Base-by-base conservation (phyloP, 768 basidiomycete genomes). In the Strobilomyces confusus region DNA sequence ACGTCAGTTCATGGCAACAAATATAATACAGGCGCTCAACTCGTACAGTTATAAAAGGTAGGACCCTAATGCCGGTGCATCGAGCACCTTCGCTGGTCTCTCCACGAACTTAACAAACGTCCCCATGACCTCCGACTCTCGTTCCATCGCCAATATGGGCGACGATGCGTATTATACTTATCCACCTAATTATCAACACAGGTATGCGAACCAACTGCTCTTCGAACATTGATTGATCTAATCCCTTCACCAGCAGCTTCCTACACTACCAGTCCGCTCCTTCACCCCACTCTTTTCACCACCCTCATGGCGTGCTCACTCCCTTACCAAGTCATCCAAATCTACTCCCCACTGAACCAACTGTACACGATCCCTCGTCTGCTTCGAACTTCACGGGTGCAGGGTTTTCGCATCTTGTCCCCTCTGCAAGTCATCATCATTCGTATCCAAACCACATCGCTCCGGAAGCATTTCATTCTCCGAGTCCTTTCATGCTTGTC, bases 151-250 rank as follows among this genome's bases (percentile, higher is more conserved):
- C 8, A 33, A 34, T 17, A 17, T 15, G 42, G 9, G 11, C 30
- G 4, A 20, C 9, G 2, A 6, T 30, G 25, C 20, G 7, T 13
- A 17, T 6, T 7, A 41, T 44, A 34, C 14, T 19, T 20, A n/a
- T 20, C 15, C 22, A 1, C 29, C 29, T 51, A 17, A 47, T 50
- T 5, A 8, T 44, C 13, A 19, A 44, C 3, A 5, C 3, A 9
- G 13, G 60, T 63, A 56, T 15, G 60, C 44, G 30, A 33, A 9
- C 9, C 7, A 5, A 44, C 40, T 49, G 3, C 12, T 7, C 7
- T n/a, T 14, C 17, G 20, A 36, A 20, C 38, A 8, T 7, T 0
- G n/a, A 38, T 17, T 12, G n/a, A 46, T 41, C 14, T 41, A 19
- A 37, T 29, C 25, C 1, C 22, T 12, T 40, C 19, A 5, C 23